These are phyloP conservation scores for Penicillium steckii DNA, from an alignment of 495 filamentous ascomycete species.

Conservation along the genomic window DNA sequence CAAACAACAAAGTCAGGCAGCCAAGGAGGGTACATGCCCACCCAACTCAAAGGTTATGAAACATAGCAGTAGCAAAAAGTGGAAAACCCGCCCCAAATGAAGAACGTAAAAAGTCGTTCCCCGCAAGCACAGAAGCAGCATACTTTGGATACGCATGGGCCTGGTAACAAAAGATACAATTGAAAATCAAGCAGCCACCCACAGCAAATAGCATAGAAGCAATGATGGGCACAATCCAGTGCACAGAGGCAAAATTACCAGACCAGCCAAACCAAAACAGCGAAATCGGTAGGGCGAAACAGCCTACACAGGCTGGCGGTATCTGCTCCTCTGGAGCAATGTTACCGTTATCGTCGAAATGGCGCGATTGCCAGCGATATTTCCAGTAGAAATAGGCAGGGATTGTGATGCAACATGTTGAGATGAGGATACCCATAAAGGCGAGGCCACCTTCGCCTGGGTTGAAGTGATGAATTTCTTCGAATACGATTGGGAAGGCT, in stretches of 20 bases:
- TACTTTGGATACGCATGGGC: conserved; percentile 42
- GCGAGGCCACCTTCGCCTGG: conserved; percentile 45
- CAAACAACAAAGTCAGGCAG: conserved; percentile 45
- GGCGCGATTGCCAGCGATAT: conserved; percentile 31
- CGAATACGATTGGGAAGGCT: conserved; percentile 54
- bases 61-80: conserved; percentile 47
- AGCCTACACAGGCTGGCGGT: conserved; percentile 47
- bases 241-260: conserved; percentile 43
- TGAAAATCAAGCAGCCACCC: conserved; percentile 57
- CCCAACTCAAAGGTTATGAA: conserved; percentile 58
- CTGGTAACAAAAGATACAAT: conserved; percentile 46
- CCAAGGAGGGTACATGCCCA: conserved; percentile 64
- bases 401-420: conserved; percentile 36
- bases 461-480: conserved; percentile 47
- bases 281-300: conserved; percentile 47
- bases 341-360: conserved; percentile 39
- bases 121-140: conserved; percentile 50
- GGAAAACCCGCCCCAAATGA: conserved; percentile 51
- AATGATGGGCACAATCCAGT: conserved; percentile 62
- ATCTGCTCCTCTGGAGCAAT: conserved; percentile 46
- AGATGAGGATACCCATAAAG: conserved; percentile 50
- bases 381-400: conserved; percentile 48
- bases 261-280: conserved; percentile 66
- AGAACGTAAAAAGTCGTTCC: conserved; percentile 49
- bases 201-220: conserved; percentile 51